Evolutionary conservation across 1,284 basidiomycete genomes (phyloP).

Genomic region (Ganoderma leucocontextum): DNA sequence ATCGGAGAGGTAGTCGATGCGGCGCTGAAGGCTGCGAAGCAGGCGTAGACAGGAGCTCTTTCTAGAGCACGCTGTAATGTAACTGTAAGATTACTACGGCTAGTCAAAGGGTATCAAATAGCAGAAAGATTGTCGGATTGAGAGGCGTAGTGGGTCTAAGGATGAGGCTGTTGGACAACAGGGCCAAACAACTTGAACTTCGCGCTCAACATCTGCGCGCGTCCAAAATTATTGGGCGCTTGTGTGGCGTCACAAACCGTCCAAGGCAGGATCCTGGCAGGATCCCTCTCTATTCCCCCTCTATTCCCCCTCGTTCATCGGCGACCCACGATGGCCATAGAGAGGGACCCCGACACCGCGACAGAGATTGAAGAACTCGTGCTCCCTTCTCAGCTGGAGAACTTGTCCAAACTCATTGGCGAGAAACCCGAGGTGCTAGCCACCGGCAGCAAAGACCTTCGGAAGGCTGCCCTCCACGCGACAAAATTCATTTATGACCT

Average conservation of each 20-base stretch:
- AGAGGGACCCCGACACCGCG: not conserved
- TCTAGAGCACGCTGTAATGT: not conserved
- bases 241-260: not conserved
- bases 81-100: not conserved
- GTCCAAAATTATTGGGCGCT: conserved; percentile 33
- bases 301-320: conserved; percentile 3
- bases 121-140: not conserved
- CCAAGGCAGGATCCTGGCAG: too few species aligned
- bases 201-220: conserved; percentile 25
- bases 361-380: conserved; percentile 23
- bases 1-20: conserved; percentile 48
- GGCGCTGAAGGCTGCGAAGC: conserved; percentile 38
- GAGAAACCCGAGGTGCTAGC: conserved; percentile 62
- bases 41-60: not conserved
- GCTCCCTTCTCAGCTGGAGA: conserved; percentile 52
- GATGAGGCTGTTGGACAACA: conserved; percentile 32
- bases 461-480: conserved; percentile 68
- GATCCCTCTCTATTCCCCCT: not conserved
- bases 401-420: conserved; percentile 63
- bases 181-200: conserved; percentile 19
- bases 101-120: not conserved
- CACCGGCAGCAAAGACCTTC: conserved; percentile 63
- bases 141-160: conserved; percentile 8
- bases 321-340: conserved; percentile 8
- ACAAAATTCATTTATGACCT: conserved; percentile 85